Conservation (phyloP, 2,329 filamentous ascomycete species). For the Mycosphaerella sp. region DNA sequence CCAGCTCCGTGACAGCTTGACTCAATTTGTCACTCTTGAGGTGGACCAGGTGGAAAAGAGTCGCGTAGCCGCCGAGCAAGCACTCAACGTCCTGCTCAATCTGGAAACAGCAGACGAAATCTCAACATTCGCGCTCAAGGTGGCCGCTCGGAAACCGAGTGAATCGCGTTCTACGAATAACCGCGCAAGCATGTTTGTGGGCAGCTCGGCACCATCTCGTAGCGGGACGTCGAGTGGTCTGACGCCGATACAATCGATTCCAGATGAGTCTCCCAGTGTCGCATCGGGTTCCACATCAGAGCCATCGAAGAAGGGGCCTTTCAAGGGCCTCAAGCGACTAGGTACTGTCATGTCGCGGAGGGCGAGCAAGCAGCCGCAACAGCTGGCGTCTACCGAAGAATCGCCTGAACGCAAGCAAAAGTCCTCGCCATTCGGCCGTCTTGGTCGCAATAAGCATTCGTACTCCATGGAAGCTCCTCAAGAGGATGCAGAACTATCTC, state of each 20-base stretch:
- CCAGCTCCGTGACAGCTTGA: conserved; percentile 81
- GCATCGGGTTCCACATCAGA: conserved; percentile 46
- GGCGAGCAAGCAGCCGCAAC: conserved; percentile 44
- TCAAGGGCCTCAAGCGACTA: conserved; percentile 50
- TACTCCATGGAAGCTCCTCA: conserved; percentile 39
- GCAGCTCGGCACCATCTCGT: conserved; percentile 8
- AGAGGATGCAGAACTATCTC: conserved; percentile 20
- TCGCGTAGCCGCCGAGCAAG: conserved; percentile 67
- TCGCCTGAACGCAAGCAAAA: conserved; percentile 52
- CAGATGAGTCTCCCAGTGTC: conserved; percentile 24
- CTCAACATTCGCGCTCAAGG: conserved; percentile 55
- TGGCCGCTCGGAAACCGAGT: conserved; percentile 29
- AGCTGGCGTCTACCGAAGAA: conserved; percentile 28
- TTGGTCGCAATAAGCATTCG: conserved; percentile 55
- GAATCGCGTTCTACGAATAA: neutral
- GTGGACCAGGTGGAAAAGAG: conserved; percentile 76
- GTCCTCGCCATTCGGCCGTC: conserved; percentile 49
- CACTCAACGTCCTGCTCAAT: conserved; percentile 75
- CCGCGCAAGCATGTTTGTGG: conserved; percentile 13
- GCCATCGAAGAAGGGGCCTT: conserved; percentile 37
- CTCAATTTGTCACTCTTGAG: conserved; percentile 89
- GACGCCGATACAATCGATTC: conserved; percentile 20
- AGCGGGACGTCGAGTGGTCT: conserved; percentile 10
- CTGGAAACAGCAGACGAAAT: conserved; percentile 85
- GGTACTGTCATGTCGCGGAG: conserved; percentile 63